Percentiles rank a stretch among this genome's conserved stretches.
Evolutionary conservation across 176 grass and related monocot species (phyloP).

Genomic region (Pharus latifolius): DNA sequence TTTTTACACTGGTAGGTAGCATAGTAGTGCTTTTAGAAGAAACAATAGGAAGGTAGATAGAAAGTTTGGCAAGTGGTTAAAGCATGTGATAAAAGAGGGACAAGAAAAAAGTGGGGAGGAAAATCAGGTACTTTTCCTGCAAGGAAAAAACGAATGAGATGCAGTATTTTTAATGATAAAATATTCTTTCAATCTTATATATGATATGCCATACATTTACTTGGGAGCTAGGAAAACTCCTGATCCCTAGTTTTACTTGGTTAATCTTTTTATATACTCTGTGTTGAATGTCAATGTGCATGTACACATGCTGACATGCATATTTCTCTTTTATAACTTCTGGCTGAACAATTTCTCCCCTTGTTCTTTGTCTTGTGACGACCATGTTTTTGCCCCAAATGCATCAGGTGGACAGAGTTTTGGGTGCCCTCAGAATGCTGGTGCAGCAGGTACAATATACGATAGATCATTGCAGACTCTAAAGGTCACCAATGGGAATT

Average conservation of each 20-base stretch:
- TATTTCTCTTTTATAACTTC: too few species aligned
- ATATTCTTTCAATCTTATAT: background rate
- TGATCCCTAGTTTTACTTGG: background rate
- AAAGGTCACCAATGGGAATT: conserved; percentile 94
- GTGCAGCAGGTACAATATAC: conserved; percentile 89
- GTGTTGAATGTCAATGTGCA: conserved; percentile 11
- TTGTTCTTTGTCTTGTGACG: background rate
- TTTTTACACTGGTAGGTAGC: too few species aligned
- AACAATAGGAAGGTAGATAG: background rate
- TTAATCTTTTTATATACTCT: background rate
- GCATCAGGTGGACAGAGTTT: conserved; percentile 76
- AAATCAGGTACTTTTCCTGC: background rate
- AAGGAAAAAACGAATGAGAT: conserved; percentile 1
- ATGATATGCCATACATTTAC: background rate
- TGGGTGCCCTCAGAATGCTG: conserved; percentile 83
- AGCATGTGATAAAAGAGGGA: too few species aligned
- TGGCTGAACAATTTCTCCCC: too few species aligned
- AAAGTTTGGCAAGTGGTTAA: background rate
- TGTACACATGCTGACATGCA: too few species aligned
- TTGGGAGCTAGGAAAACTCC: background rate
- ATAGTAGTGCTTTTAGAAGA: background rate
- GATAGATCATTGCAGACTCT: conserved; percentile 80
- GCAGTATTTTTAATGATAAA: background rate
- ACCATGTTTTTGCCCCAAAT: background rate
- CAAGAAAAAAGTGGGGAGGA: background rate